Evolutionary conservation across 2,329 filamentous ascomycete genomes (phyloP).

Genomic region (Cercospora brassicicola): DNA sequence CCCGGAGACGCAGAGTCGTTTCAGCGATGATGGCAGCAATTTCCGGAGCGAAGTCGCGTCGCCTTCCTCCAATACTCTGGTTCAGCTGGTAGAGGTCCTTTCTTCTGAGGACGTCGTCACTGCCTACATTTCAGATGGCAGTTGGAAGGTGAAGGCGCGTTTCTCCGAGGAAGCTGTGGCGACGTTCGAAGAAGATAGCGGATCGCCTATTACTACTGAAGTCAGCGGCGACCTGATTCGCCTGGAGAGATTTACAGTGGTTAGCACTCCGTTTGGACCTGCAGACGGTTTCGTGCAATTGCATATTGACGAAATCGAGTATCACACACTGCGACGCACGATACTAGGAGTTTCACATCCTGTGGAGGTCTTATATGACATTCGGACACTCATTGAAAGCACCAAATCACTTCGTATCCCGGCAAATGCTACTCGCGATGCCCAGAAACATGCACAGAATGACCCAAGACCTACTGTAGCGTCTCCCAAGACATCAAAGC

Average conservation of each 20-base stretch:
- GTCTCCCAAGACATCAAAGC: neutral
- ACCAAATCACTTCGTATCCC: slow-evolving; percentile 26
- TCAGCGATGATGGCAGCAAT: slow-evolving; percentile 38
- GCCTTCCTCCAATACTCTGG: slow-evolving; percentile 1
- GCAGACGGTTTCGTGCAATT: slow-evolving; percentile 32
- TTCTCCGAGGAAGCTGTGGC: slow-evolving; percentile 29
- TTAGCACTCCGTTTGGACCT: slow-evolving; percentile 34
- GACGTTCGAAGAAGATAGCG: slow-evolving; percentile 30
- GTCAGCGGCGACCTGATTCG: slow-evolving; percentile 33
- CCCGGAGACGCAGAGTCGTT: slow-evolving; percentile 27
- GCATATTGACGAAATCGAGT: slow-evolving; percentile 32
- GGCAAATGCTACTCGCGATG: slow-evolving; percentile 4
- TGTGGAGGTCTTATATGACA: slow-evolving; percentile 23
- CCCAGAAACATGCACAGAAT: neutral
- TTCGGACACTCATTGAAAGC: slow-evolving; percentile 25
- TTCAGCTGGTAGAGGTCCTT: slow-evolving; percentile 29
- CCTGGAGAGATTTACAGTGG: slow-evolving; percentile 26
- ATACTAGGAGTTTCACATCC: slow-evolving; percentile 23
- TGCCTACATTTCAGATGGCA: slow-evolving; percentile 33
- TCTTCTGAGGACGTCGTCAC: slow-evolving; percentile 16
- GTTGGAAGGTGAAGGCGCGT: slow-evolving; percentile 28
- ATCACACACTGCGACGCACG: slow-evolving; percentile 32
- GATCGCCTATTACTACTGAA: slow-evolving; percentile 23
- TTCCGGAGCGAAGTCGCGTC: slow-evolving; percentile 28
- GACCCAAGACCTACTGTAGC: neutral